A percentile compares a stretch with the other conserved stretches of the same genome.
Evolutionary conservation across 2,329 filamentous ascomycete species (phyloP).

Genomic region (Ophiostoma quercus): DNA sequence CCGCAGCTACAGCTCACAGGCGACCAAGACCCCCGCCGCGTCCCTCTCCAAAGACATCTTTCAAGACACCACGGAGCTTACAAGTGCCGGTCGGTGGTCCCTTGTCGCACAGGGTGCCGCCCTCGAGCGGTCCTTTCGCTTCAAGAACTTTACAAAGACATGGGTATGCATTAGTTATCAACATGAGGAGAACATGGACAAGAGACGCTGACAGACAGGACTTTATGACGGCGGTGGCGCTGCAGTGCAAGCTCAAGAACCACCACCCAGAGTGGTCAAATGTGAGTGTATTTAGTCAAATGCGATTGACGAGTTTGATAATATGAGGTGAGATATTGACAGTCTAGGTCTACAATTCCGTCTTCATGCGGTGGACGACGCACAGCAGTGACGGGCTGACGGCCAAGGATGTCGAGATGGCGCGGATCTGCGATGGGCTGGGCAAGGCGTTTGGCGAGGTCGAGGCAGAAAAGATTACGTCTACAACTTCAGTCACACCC

Average conservation of each 20-base stretch:
- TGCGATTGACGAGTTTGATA: too few species aligned
- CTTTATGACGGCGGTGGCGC: conserved; percentile 68
- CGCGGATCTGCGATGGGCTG: conserved; percentile 55
- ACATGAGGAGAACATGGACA: background rate
- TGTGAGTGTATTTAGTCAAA: conserved; percentile 14
- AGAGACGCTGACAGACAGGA: conserved; percentile 43
- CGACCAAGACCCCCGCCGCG: too few species aligned
- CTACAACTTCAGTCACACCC: background rate
- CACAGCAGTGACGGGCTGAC: conserved; percentile 59
- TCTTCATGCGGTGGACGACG: conserved; percentile 68
- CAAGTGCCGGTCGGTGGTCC: conserved; percentile 40
- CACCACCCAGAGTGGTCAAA: conserved; percentile 77
- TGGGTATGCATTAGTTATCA: conserved; percentile 45
- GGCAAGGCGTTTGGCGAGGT: conserved; percentile 54
- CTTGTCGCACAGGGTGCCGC: conserved; percentile 49
- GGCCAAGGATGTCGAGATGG: conserved; percentile 57
- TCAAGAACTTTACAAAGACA: conserved; percentile 60
- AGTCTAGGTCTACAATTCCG: conserved; percentile 57
- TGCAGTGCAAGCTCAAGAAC: conserved; percentile 61
- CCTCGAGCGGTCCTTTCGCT: conserved; percentile 56
- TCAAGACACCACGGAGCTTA: background rate
- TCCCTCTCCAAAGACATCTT: background rate
- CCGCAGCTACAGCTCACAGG: background rate
- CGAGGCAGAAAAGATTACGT: background rate
- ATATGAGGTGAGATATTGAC: background rate